phyloP scores from a whole-genome alignment of 2,329 filamentous ascomycete species.

The Herpotrichia juniperi region DNA sequence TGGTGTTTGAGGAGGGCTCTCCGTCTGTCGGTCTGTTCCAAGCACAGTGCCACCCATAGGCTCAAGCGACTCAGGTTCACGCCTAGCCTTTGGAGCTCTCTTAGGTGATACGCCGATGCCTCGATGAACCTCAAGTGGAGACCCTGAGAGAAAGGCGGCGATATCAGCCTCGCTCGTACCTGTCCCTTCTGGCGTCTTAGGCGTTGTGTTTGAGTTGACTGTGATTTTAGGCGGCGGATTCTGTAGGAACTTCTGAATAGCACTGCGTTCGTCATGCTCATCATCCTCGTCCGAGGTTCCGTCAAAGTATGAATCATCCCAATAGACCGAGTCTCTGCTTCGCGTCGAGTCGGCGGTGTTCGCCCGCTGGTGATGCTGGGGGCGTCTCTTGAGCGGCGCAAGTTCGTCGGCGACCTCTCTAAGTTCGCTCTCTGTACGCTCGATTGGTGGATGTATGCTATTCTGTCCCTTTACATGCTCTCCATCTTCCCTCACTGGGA shows the following conservation, averaged over 20 bases:
- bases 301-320: constrained; percentile 58
- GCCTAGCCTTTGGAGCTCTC: constrained; percentile 13
- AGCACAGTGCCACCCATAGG: constrained; percentile 24
- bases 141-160: constrained; percentile 40
- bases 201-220: constrained; percentile 14
- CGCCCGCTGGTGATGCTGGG: constrained; percentile 23
- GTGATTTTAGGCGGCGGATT: constrained; percentile 26
- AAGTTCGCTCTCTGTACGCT: constrained; percentile 55
- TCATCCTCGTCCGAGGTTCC: constrained; percentile 54
- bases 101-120: constrained; percentile 41
- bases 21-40: constrained; percentile 17
- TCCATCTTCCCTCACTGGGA: constrained; percentile 66
- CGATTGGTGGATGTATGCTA: constrained; percentile 40
- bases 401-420: constrained; percentile 53
- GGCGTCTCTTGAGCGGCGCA: constrained; percentile 35
- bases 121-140: constrained; percentile 44
- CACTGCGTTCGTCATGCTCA: constrained; percentile 43
- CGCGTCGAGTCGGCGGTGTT: constrained; percentile 31
- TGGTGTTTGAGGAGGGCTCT: constrained; percentile 29
- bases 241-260: constrained; percentile 44
- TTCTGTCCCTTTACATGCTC: constrained; percentile 64
- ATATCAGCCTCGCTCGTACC: constrained; percentile 50
- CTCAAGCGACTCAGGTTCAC: constrained; percentile 38
- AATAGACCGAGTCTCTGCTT: constrained; percentile 51
- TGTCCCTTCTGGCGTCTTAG: constrained; percentile 24